These are phyloP conservation scores for Aspergillus nomiae DNA, from an alignment of 2,329 filamentous ascomycete species.

Conservation along the genomic window DNA sequence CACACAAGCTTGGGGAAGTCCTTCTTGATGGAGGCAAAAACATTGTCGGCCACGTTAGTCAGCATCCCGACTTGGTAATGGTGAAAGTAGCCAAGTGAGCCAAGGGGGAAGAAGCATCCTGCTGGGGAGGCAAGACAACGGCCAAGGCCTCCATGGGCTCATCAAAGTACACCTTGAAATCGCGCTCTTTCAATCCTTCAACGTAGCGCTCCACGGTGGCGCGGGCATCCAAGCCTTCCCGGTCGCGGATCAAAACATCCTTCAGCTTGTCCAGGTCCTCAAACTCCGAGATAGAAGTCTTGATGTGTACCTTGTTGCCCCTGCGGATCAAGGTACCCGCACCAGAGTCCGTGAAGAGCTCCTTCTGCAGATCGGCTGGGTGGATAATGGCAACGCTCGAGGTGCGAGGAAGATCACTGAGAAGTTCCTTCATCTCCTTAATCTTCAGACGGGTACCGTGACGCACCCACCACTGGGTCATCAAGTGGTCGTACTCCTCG, in stretches of 20 bases:
- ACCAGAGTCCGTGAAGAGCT: constrained; percentile 93
- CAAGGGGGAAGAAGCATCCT: constrained; percentile 59
- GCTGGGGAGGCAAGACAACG: constrained; percentile 75
- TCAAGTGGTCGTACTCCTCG: constrained; percentile 90
- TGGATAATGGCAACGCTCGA: constrained; percentile 98
- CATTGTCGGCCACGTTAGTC: constrained; percentile 91
- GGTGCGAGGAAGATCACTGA: constrained; percentile 83
- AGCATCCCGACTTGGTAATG: constrained; percentile 92
- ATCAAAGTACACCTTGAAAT: constrained; percentile 93
- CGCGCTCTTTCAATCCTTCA: constrained; percentile 71
- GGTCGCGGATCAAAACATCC: constrained; percentile 77
- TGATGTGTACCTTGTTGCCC: constrained; percentile 83
- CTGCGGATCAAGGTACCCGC: constrained; percentile 90
- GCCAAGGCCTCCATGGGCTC: constrained; percentile 91
- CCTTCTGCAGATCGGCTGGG: constrained; percentile 91
- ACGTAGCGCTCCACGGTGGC: constrained; percentile 87
- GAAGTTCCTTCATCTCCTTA: constrained; percentile 91
- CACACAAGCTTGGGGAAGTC: constrained; percentile 88
- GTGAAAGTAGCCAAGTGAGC: constrained; percentile 87
- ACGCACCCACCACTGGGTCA: constrained; percentile 92
- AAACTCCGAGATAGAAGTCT: constrained; percentile 71
- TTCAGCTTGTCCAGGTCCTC: constrained; percentile 76
- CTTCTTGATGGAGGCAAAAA: constrained; percentile 91
- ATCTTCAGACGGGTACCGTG: constrained; percentile 97
- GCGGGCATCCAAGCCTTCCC: constrained; percentile 77